Conservation (phyloP, 345 rosid genomes). For the Populus ilicifolia region DNA sequence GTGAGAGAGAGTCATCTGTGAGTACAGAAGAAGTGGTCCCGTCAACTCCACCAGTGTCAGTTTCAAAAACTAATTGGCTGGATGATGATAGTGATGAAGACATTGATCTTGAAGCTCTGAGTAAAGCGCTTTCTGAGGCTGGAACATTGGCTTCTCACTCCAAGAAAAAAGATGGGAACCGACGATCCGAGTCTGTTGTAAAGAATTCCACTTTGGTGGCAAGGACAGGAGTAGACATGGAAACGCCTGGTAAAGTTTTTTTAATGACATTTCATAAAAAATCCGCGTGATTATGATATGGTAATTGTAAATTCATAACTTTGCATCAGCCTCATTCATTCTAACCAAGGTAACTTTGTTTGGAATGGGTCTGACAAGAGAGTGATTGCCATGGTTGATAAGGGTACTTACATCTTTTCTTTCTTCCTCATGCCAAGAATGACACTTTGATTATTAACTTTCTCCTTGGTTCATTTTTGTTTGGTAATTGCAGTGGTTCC, state of each 20-base stretch:
- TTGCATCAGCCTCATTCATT: neutral
- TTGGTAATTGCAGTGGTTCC: constrained; percentile 55
- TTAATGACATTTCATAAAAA: neutral
- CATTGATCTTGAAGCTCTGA: constrained; percentile 58
- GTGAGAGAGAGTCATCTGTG: constrained; percentile 19
- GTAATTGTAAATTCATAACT: neutral
- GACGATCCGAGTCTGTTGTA: constrained; percentile 22
- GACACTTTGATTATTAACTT: neutral
- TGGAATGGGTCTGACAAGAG: neutral
- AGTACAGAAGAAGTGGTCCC: constrained; percentile 8
- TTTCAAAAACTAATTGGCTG: constrained; percentile 51
- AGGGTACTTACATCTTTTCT: neutral
- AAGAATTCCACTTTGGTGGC: constrained; percentile 28
- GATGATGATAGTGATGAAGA: constrained; percentile 55
- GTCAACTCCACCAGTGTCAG: constrained; percentile 28
- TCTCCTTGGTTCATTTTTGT: neutral
- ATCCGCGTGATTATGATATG: neutral
- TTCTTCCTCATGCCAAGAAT: neutral
- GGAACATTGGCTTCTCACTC: constrained; percentile 45
- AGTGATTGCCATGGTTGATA: neutral
- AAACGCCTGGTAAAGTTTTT: constrained; percentile 33
- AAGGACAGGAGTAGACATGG: constrained; percentile 26
- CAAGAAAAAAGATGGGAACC: constrained; percentile 31
- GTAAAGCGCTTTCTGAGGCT: constrained; percentile 59
- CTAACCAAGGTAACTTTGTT: neutral